Evolutionary conservation across 116 monocot genomes (phyloP), one percentile per base, ranked within the genome.

Genomic region (Thalassia testudinum): DNA sequence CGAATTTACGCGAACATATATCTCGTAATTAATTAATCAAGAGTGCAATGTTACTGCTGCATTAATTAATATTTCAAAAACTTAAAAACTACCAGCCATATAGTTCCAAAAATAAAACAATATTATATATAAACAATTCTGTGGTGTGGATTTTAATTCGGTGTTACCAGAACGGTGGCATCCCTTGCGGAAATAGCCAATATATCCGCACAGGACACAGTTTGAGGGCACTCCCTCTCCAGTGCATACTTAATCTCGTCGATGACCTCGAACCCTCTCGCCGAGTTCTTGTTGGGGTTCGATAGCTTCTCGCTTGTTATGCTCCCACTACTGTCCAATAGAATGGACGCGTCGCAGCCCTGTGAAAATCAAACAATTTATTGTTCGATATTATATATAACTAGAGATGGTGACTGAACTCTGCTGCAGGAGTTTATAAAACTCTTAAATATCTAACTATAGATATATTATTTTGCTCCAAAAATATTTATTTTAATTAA

Each of bases 121-220:
- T 11, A 40, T 7, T 11, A 15, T 15, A 15, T 11, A 40, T 11
- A 15, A 40, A 40, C 40, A 40, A 15, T 40, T 0, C 12, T 15
- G 15, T 15, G 8, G 12, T 14, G 40, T 42, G 11, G n/a, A n/a
- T n/a, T n/a, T n/a, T n/a, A n/a, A n/a, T n/a, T n/a, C n/a, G n/a
- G n/a, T n/a, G 0, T 15, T 57, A 83, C 83, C 43, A 73, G 50
- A 18, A 74, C 69, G 0, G 66, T 66, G 27, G 83, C 79, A 20
- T 89, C 83, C 7, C 89, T 58, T 0, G 83, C 83, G 21, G 80
- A 74, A 15, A 89, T 52, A 27, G 83, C 65, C 1, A 83, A 37
- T 19, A 90, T 78, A 27, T 90, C 90, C 17, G 90, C 90, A 30
- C 80, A 80, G 16, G 90, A 90, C 14, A 90, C 85, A 0, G 73